Evolutionary conservation across 2,329 filamentous ascomycete species (phyloP), one percentile per base, ranked within the genome.

Genomic region (Zymoseptoria passerinii): DNA sequence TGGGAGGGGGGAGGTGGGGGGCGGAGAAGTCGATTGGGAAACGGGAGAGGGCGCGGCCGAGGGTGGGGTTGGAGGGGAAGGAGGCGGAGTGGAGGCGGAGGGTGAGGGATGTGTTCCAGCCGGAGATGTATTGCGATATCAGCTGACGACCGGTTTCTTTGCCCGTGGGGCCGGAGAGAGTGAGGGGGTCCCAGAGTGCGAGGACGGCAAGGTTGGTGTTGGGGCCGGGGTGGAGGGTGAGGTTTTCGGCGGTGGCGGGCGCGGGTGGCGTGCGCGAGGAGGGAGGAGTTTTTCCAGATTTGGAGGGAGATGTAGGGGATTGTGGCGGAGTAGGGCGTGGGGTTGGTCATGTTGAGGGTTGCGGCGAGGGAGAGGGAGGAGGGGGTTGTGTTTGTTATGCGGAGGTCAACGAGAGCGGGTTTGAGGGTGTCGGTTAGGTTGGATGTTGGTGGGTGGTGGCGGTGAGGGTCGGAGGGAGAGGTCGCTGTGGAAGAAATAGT

Each of bases 41-140:
- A 28, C 78, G 79, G 0, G 88, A 88, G 2, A 97, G 80, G 0
- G 88, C 86, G 64, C 85, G 76, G 53, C 90, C 89, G 3, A 96
- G 77, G 4, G 79, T 71, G 0, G 90, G 91, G 54, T 90, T 81
- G 0, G 81, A 75, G 3, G 94, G 92, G 54, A 97, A 84, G 53
- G 85, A 90, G 50, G 79, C 78, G 52, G 81, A 76, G 70, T 96
- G 88, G 2, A 87, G 81, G 69, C 83, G 83, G 8, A 96, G 73
- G 0, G 85, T 88, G 50, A 97, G 75, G 19, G 84, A 90, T 0
- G 89, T 91, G 74, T 97, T 96, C 71, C 82, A 86, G 8, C 91
- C 91, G 3, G 92, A 97, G 9, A 96, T 78, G 68, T 94, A 97
- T 66, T 89, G 84, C 1, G 90, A 95, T 8, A 97, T 74, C 19